Evolutionary conservation across 73 alveolate species (phyloP), one percentile per base, ranked within the genome.

Genomic region (Blepharisma japonicum): DNA sequence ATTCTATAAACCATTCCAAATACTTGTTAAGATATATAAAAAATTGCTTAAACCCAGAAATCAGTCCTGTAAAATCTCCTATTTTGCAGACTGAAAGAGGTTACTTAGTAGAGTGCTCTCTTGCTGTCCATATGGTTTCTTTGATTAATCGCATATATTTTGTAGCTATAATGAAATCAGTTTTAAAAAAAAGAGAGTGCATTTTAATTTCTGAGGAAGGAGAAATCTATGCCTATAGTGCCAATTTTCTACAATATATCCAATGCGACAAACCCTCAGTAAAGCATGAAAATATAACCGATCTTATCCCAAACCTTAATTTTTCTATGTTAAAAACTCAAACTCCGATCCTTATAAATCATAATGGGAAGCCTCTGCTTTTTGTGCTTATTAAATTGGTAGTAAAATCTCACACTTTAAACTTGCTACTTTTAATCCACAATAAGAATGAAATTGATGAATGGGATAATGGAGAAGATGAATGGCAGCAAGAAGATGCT

Each of bases 61-160:
- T 61, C 14, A 25, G 23, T 5, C 18, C 23, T 25, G 47, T 39
- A 14, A 8, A 8, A 14, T 20, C 47, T 2, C 39, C 23, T 1
- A 8, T 61, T 61, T 61, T 61, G 14, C 74, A 61, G 5, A 61
- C 38, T 61, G 74, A 61, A 61, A 61, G 48, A 5, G 74, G 74
- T 0, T 61, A 18, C 23, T 25, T 53, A 53, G 67, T 53, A 14
- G 67, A 53, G 23, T 53, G 67, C 67, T 53, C n/a, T 53, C n/a
- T 53, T 4, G 23, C 0, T 1, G 23, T 20, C n/a, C n/a, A 11
- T 14, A 14, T 11, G 27, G 23, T 53, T 14, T 14, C 67, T 53
- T 53, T 53, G 23, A 53, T 14, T 53, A 20, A 20, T 2, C 27
- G 4, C n/a, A 53, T 53, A 14, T 53, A 14, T 53, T 53, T 14